Conservation (phyloP, 2,329 filamentous ascomycete species). For the Venturia pyrina region DNA sequence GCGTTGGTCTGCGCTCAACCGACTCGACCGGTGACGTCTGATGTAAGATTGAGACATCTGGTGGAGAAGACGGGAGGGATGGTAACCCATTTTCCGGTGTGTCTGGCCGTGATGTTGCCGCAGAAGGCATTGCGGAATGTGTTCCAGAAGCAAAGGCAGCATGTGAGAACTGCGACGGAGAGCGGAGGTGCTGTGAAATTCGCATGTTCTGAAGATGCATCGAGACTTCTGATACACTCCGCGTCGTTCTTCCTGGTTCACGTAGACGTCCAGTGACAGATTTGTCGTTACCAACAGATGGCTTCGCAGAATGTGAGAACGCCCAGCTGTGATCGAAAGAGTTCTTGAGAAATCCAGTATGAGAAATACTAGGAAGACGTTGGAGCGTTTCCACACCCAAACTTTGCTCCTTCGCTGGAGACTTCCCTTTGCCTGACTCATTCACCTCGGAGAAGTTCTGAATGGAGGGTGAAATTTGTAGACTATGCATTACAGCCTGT, state of each 20-base stretch:
- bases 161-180: slow-evolving; percentile 30
- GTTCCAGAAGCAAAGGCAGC: neutral
- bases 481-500: slow-evolving; percentile 9
- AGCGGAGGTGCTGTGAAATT: slow-evolving; percentile 35
- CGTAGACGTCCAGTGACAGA: neutral
- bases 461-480: slow-evolving; percentile 10
- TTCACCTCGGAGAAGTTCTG: neutral
- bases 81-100: neutral
- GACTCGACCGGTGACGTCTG: neutral
- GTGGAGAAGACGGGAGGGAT: neutral
- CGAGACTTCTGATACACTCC: slow-evolving; percentile 9
- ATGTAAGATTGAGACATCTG: neutral
- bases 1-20: neutral
- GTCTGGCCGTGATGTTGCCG: neutral
- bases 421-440: neutral
- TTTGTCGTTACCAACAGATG: neutral
- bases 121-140: neutral
- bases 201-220: slow-evolving; percentile 35
- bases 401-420: neutral
- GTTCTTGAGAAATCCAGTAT: neutral
- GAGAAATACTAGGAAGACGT: neutral
- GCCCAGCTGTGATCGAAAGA: neutral
- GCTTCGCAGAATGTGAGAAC: slow-evolving; percentile 6
- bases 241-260: neutral
- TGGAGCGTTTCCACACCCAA: neutral